Base-by-base conservation (phyloP, 305 asterid genomes). In the Rubia tinctorum region DNA sequence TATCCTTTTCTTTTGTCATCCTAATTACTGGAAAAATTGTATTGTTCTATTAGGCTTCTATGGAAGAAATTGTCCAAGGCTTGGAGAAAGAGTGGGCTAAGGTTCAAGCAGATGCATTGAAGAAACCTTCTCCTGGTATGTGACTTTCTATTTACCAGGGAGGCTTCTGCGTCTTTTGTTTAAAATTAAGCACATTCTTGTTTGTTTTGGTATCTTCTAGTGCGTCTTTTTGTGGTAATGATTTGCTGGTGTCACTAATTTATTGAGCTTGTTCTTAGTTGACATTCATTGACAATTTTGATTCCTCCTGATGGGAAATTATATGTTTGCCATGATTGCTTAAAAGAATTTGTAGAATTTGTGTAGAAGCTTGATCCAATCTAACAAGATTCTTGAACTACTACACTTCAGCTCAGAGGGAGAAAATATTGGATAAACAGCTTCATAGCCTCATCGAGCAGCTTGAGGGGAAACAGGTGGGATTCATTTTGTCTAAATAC, bases 361-460 rank as follows among this genome's bases (percentile, higher is more conserved):
- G 7, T 40, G 51, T 11, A 34, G 11, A 40, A 1, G 15, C 6
- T 40, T 5, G 74, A 68, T 72, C 71, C 55, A 11, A 42, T 23
- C 43, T 39, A 56, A 56, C 66, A 39, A 37, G 12, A 10, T 75
- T 20, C 20, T 73, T 39, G 30, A 27, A 23, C n/a, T 66, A 43
- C 73, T 68, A 59, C 60, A 53, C 68, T 81, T 76, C 95, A 95
- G 99, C 90, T 77, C 97, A 92, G 83, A 89, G 97, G 30, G 97
- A 95, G 84, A 92, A 92, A 72, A 76, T 87, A 73, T 77, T 92
- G 88, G 98, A 95, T 86, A 92, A 84, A 79, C 99, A 95, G 82
- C 97, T 92, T 75, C 99, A 90, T 81, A 85, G 96, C 88, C 88
- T 88, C 79, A 87, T 92, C 44, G 99, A 92, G 85, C 96, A 95